Evolutionary conservation across 352 stramenopile genomes (phyloP).

Genomic region (Phytophthora tubulina): DNA sequence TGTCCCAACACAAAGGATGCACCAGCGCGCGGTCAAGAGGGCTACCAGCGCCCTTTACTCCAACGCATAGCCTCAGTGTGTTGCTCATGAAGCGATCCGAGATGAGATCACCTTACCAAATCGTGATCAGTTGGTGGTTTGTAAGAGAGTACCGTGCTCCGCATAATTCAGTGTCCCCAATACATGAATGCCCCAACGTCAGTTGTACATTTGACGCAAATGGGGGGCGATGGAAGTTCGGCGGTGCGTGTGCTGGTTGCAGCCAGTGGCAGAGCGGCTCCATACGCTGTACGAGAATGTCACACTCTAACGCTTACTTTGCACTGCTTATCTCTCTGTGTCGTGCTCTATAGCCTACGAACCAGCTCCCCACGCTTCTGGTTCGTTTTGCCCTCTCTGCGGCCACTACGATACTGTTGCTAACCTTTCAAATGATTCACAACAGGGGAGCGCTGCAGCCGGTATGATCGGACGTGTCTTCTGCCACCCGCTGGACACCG

Average conservation of each 20-base stretch:
- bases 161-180: background rate
- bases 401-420: background rate
- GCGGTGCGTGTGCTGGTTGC: slow-evolving; percentile 15
- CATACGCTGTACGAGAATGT: background rate
- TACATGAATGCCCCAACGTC: slow-evolving; percentile 1
- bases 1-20: no score
- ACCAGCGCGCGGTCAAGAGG: no score
- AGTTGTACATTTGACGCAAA: slow-evolving; percentile 19
- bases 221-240: slow-evolving; percentile 33
- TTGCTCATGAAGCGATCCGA: no score
- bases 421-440: slow-evolving; percentile 4
- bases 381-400: slow-evolving; percentile 26
- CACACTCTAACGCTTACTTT: slow-evolving; percentile 8
- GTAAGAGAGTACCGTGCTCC: background rate
- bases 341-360: slow-evolving; percentile 33
- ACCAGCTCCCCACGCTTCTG: slow-evolving; percentile 72
- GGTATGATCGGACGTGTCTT: slow-evolving; percentile 87
- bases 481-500: slow-evolving; percentile 94
- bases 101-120: no score
- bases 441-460: slow-evolving; percentile 80
- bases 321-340: slow-evolving; percentile 8
- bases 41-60: no score
- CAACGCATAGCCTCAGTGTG: no score
- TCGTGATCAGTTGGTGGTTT: background rate
- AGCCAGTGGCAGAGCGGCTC: background rate